Conservation (phyloP, 2,329 filamentous ascomycete species). For the Ambrosiella xylebori region DNA sequence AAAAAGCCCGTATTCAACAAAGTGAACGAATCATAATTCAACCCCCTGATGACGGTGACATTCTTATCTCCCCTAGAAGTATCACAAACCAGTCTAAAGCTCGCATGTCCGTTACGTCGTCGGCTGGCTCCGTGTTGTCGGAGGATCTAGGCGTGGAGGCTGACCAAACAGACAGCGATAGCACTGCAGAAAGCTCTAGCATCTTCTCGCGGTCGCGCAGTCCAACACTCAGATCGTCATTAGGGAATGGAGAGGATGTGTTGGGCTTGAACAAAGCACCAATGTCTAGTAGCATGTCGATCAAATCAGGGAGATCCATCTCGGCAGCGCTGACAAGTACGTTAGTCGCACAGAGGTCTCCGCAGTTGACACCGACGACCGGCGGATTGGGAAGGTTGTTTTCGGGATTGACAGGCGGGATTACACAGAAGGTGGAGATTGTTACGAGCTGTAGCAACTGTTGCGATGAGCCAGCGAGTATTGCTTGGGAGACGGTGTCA, state of each 20-base stretch:
- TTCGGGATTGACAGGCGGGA: conserved; percentile 25
- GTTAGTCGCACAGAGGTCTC: conserved; percentile 14
- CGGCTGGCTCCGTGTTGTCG: conserved; percentile 25
- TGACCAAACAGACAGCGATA: conserved; percentile 36
- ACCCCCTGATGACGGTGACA: background rate
- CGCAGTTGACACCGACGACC: conserved; percentile 9
- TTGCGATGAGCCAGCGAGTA: conserved; percentile 37
- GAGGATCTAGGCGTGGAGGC: conserved; percentile 39
- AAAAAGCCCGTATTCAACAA: conserved; percentile 27
- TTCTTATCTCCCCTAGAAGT: background rate
- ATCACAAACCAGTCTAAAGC: background rate
- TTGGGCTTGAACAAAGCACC: background rate
- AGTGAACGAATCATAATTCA: conserved; percentile 14
- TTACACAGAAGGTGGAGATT: conserved; percentile 11
- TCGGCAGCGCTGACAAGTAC: conserved; percentile 8
- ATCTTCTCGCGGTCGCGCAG: conserved; percentile 45
- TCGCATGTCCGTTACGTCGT: conserved; percentile 7
- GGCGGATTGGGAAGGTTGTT: background rate
- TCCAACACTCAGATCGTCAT: conserved; percentile 24
- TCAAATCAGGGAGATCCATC: background rate
- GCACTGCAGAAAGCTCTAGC: conserved; percentile 30
- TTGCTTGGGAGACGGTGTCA: conserved; percentile 49
- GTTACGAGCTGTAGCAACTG: conserved; percentile 35
- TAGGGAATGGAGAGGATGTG: conserved; percentile 3
- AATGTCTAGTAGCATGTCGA: conserved; percentile 18